Evolutionary conservation across 176 grass and related monocot genomes (phyloP).

Genomic region (Thalia dealbata): DNA sequence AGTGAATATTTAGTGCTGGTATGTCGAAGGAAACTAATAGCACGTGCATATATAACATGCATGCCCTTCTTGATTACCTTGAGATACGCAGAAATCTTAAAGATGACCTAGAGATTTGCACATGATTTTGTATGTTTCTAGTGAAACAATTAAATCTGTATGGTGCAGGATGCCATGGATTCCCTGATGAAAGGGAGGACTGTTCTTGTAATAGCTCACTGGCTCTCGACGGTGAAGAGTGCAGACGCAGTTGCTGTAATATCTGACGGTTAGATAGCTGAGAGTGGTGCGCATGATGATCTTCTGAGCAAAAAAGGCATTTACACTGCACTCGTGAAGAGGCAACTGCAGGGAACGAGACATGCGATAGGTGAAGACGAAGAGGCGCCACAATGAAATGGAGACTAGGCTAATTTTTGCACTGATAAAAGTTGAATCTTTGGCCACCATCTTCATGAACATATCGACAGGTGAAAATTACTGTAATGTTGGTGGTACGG

Average conservation of each 20-base stretch:
- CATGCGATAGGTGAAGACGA: conserved; percentile 22
- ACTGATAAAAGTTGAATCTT: neutral
- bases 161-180: conserved; percentile 91
- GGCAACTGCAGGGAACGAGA: conserved; percentile 76
- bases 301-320: conserved; percentile 67
- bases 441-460: too few relatives aligned
- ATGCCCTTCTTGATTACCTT: too few relatives aligned
- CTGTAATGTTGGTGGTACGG: neutral
- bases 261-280: conserved; percentile 77
- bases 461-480: neutral
- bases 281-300: conserved; percentile 70
- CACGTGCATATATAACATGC: too few relatives aligned
- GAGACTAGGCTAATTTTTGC: neutral
- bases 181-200: conserved; percentile 93
- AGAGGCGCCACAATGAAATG: neutral
- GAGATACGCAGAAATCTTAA: neutral
- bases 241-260: conserved; percentile 79
- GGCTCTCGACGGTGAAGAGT: conserved; percentile 94
- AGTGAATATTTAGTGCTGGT: too few relatives aligned
- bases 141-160: neutral
- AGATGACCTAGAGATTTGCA: neutral
- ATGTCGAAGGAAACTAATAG: conserved; percentile 67
- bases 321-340: conserved; percentile 91
- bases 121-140: neutral
- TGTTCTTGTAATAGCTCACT: conserved; percentile 92